Percentiles rank a stretch among this genome's conserved stretches.
Evolutionary conservation across 306 rosid genomes (phyloP).

Genomic region (Ceratonia siliqua): DNA sequence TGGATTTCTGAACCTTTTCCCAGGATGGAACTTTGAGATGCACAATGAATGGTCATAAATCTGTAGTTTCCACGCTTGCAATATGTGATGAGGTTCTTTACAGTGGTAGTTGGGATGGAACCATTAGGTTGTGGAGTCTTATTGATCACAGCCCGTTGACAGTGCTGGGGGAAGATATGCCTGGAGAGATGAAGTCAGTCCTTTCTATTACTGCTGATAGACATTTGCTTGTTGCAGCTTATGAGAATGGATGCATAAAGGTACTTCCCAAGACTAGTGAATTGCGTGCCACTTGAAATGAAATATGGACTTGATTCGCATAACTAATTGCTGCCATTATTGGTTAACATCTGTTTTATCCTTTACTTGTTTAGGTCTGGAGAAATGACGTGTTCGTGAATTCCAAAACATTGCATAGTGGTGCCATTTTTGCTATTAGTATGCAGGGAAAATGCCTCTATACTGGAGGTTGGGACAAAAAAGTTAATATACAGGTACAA

Average conservation of each 20-base stretch:
- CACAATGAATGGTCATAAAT: slow-evolving; percentile 82
- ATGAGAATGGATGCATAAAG: slow-evolving; percentile 83
- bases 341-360: slow-evolving; percentile 26
- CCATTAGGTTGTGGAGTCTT: slow-evolving; percentile 90
- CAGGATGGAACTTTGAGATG: slow-evolving; percentile 73
- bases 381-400: slow-evolving; percentile 67
- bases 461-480: slow-evolving; percentile 91
- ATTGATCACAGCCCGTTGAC: slow-evolving; percentile 75
- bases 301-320: slow-evolving; percentile 24
- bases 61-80: slow-evolving; percentile 81
- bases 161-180: slow-evolving; percentile 67
- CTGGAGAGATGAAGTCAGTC: slow-evolving; percentile 59
- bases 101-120: slow-evolving; percentile 99
- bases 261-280: slow-evolving; percentile 48
- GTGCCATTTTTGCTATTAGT: slow-evolving; percentile 66
- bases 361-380: slow-evolving; percentile 71
- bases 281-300: slow-evolving; percentile 22
- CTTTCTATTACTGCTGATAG: slow-evolving; percentile 57
- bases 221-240: slow-evolving; percentile 72
- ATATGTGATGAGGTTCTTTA: slow-evolving; percentile 75
- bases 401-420: slow-evolving; percentile 59
- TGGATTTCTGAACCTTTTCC: slow-evolving; percentile 35
- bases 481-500: slow-evolving; percentile 77
- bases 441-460: slow-evolving; percentile 69
- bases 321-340: slow-evolving; percentile 19